A percentile compares a stretch with the other conserved stretches of the same genome.
phyloP scores from a whole-genome alignment of 306 rosid species.

The Cicer pinnatifidum region DNA sequence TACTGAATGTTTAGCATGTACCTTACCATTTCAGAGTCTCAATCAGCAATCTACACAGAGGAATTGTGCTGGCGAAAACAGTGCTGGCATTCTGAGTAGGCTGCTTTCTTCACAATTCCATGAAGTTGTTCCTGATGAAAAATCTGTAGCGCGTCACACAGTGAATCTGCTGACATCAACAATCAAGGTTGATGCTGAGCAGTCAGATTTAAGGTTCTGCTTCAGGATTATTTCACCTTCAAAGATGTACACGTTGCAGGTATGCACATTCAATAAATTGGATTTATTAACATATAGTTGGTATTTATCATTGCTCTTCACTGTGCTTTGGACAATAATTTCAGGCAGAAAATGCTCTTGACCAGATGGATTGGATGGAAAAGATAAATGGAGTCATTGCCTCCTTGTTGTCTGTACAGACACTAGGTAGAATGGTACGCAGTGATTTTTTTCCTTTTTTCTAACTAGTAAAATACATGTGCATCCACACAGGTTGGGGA shows the following conservation, averaged over 20 bases:
- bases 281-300: not conserved
- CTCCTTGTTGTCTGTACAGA: constrained; percentile 66
- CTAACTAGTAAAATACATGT: not conserved
- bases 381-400: constrained; percentile 79
- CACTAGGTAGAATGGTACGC: constrained; percentile 57
- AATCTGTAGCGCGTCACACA: constrained; percentile 63
- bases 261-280: constrained; percentile 33
- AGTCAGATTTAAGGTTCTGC: constrained; percentile 82
- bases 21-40: constrained; percentile 48
- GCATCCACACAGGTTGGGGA: no score
- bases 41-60: constrained; percentile 55
- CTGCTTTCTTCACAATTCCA: constrained; percentile 67
- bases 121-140: constrained; percentile 63
- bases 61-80: constrained; percentile 53
- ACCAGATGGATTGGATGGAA: constrained; percentile 89
- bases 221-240: constrained; percentile 80
- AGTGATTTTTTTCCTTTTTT: constrained; percentile 6
- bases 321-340: constrained; percentile 34
- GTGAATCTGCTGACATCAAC: constrained; percentile 81
- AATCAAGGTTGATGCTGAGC: constrained; percentile 79
- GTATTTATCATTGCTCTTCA: constrained; percentile 16
- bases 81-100: constrained; percentile 68
- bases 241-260: constrained; percentile 75
- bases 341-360: constrained; percentile 83
- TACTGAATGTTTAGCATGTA: constrained; percentile 40